Base-by-base conservation (phyloP, 768 basidiomycete species). In the Vararia minispora region DNA sequence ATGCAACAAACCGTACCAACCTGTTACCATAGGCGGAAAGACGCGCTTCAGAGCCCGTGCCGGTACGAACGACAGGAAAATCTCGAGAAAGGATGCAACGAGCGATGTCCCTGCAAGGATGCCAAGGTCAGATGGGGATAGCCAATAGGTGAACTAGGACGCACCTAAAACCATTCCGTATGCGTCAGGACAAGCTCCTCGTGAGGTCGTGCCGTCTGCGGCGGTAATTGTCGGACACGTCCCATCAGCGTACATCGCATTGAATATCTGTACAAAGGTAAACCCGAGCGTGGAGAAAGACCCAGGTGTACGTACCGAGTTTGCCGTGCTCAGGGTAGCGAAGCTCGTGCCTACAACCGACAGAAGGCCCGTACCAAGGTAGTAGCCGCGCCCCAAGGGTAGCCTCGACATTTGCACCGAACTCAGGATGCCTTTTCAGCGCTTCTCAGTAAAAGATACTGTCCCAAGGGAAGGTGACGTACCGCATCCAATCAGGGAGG, bases 311-410 rank as follows among this genome's bases (percentile, higher is more conserved):
- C 74, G 2, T 44, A 80, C 79, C 3, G 80, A 67, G 49, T 71
- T 69, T 1, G 79, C 84, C 1, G 81, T 82, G 32, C 76, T 79
- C 10, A 89, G 64, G 0, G 84, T 85, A 4, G 83, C 70, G 49
- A 88, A 87, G 49, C 78, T 81, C 1, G 79, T 84, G 13, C 86
- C 87, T 5, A 88, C 83, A 13, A 89, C 84, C 6, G 76, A 77
- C 39, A 90, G 65, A 14, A 89, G 58, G 0, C 87, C 87, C n/a
- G 84, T 86, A 3, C 83, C 82, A 13, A 87, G 64, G 44, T 75
- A 76, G 49, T 83, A 85, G 1, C 72, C 65, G 11, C 62, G 56
- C 44, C 71, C 78, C 1, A 88, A 62, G 26, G 58, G 67, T 28
- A 82, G 47, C 2, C 80, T 64, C 2, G 80, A 83, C 73, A 89